These are phyloP conservation scores for Betula pendula DNA, from an alignment of 306 rosid species.

Conservation along the genomic window DNA sequence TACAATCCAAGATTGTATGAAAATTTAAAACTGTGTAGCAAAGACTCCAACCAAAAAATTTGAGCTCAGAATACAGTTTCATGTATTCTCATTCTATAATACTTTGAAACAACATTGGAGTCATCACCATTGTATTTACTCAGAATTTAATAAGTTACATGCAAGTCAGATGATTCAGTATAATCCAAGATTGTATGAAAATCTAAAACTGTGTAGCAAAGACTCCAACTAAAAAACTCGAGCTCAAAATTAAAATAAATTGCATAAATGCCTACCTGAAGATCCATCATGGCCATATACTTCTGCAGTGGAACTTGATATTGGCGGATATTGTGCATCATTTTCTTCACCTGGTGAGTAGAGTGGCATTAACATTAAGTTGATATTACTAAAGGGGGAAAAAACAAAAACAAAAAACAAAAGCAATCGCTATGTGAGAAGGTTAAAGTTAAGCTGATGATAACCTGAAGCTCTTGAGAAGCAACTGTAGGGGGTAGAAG, in stretches of 20 bases:
- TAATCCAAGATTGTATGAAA: not conserved
- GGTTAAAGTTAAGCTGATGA: conserved; percentile 11
- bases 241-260: conserved; percentile 7
- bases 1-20: not conserved
- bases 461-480: conserved; percentile 86
- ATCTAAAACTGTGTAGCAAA: not conserved
- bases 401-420: not conserved
- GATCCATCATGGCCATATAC: conserved; percentile 95
- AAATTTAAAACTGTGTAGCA: not conserved
- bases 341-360: conserved; percentile 70
- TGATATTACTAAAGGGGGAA: not conserved
- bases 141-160: not conserved
- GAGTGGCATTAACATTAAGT: conserved; percentile 11
- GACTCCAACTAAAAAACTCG: not conserved
- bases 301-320: conserved; percentile 89
- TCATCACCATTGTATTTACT: not conserved
- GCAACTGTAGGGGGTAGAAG: conserved; percentile 81
- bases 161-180: not conserved
- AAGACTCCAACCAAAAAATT: not conserved
- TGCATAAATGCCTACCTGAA: conserved; percentile 61
- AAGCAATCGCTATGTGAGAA: not conserved
- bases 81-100: no score
- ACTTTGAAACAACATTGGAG: not conserved
- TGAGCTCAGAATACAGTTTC: conserved; percentile 1
- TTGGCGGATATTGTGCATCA: conserved; percentile 69